These are phyloP conservation scores for Penicillium alfredii DNA, from an alignment of 495 filamentous ascomycete genomes.

Conservation along the genomic window DNA sequence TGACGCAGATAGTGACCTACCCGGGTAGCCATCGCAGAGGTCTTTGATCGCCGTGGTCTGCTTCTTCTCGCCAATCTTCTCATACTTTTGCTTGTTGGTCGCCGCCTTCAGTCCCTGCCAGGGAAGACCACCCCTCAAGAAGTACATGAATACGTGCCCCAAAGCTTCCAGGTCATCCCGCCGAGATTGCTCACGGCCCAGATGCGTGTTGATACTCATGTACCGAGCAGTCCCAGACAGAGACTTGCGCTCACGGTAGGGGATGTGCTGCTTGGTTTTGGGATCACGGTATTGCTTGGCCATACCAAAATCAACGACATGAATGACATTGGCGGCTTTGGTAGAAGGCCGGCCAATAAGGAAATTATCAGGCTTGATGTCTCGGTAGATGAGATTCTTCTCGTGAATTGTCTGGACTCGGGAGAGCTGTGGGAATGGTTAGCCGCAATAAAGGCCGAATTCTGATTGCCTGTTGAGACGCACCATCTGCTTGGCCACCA, in stretches of 20 bases:
- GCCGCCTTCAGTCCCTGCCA: conserved; percentile 99
- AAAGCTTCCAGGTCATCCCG: conserved; percentile 94
- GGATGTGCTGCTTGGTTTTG: conserved; percentile 99
- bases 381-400: conserved; percentile 98
- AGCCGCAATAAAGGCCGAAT: conserved; percentile 15
- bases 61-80: conserved; percentile 99
- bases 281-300: conserved; percentile 98
- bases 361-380: conserved; percentile 99
- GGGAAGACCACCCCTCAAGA: conserved; percentile 88
- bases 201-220: conserved; percentile 99
- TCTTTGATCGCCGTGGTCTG: conserved; percentile 96
- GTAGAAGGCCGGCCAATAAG: conserved; percentile 90
- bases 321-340: conserved; percentile 95
- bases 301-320: conserved; percentile 99
- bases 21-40: conserved; percentile 90
- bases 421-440: conserved; percentile 61
- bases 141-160: conserved; percentile 99
- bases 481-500: conserved; percentile 99
- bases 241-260: conserved; percentile 96
- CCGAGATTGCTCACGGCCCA: conserved; percentile 93
- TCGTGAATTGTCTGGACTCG: conserved; percentile 99
- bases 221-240: conserved; percentile 95
- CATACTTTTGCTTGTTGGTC: conserved; percentile 99
- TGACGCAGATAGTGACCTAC: conserved; percentile 34
- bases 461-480: no score